Evolutionary conservation across 257 asterid species (phyloP), one percentile per base, ranked within the genome.

Genomic region (Linderniella brevidens): DNA sequence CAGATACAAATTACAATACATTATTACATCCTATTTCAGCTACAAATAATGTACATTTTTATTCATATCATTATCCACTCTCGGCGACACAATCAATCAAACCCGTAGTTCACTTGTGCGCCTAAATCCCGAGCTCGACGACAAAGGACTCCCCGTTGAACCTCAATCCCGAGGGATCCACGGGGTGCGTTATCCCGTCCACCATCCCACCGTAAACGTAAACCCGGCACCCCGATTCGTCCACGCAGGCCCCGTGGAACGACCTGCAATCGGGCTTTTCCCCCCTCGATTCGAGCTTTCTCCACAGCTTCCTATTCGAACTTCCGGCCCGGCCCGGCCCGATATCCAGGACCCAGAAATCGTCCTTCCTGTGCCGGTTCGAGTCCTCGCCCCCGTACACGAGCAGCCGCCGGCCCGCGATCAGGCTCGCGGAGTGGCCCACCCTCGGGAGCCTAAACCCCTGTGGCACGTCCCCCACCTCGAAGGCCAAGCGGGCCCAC

Each of bases 161-260:
- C 69, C 74, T 61, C 63, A 88, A 62, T 13, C 87, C 90, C n/a
- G 72, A 64, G 1, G 87, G 29, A 54, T 66, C 80, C 8, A 64
- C 65, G 35, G 81, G 87, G 48, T 76, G 81, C 46, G 70, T 58
- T 41, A 67, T 35, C 41, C 92, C 95, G 49, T 84, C 87, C 17
- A 88, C 72, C 98, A 88, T 88, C 38, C 98, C 98, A n/a, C 98
- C 94, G 37, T 74, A 65, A 39, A 88, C 59, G 49, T 74, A 84
- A 82, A 88, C 37, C 63, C 53, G 67, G 11, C 84, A 59, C 13
- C 94, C 92, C 0, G 95, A 70, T 25, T 63, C 68, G 69, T 88
- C 98, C 0, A 74, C 78, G 55, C 98, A 84, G 9, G 92, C 87
- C 17, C 75, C 82, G 56, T 88, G 98, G 50, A 88, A 88, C 13